These are phyloP conservation scores for Athelia psychrophila DNA, from an alignment of 1,284 basidiomycete species.

Conservation along the genomic window DNA sequence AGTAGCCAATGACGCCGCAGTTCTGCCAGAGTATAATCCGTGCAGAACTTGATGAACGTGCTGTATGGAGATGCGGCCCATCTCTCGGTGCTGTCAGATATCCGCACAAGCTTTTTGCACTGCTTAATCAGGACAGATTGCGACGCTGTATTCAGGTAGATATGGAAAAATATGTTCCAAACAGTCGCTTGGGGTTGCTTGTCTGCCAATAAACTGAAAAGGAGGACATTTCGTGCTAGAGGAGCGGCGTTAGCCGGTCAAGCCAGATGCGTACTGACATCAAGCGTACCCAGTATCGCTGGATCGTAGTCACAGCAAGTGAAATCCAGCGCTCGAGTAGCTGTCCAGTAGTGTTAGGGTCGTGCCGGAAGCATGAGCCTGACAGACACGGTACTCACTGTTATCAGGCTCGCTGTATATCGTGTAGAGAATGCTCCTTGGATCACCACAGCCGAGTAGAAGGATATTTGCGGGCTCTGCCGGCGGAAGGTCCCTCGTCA, in stretches of 20 bases:
- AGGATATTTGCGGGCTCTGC: constrained; percentile 44
- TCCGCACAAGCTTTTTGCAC: constrained; percentile 38
- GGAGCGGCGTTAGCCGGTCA: background rate
- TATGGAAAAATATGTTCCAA: constrained; percentile 61
- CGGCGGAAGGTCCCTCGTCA: constrained; percentile 46
- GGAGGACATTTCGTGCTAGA: constrained; percentile 39
- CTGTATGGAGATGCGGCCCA: constrained; percentile 46
- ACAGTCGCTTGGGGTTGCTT: constrained; percentile 20
- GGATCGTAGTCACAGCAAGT: constrained; percentile 62
- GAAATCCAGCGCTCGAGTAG: constrained; percentile 43
- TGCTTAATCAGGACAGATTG: constrained; percentile 38
- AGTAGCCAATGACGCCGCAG: constrained; percentile 41
- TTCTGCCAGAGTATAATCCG: constrained; percentile 37
- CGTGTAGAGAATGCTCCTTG: constrained; percentile 53
- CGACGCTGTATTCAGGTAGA: constrained; percentile 43
- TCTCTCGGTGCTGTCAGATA: constrained; percentile 30
- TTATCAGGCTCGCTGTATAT: constrained; percentile 15
- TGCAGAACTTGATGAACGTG: constrained; percentile 32
- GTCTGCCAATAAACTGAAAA: constrained; percentile 35
- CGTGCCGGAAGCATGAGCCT: too few species aligned
- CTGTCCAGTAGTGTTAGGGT: constrained; percentile 16
- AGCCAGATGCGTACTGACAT: background rate
- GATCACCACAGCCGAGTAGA: constrained; percentile 57
- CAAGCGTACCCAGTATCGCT: constrained; percentile 46
- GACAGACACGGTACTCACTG: background rate